Evolutionary conservation across 1,284 basidiomycete species (phyloP).

Genomic region (Tilletia setariae): DNA sequence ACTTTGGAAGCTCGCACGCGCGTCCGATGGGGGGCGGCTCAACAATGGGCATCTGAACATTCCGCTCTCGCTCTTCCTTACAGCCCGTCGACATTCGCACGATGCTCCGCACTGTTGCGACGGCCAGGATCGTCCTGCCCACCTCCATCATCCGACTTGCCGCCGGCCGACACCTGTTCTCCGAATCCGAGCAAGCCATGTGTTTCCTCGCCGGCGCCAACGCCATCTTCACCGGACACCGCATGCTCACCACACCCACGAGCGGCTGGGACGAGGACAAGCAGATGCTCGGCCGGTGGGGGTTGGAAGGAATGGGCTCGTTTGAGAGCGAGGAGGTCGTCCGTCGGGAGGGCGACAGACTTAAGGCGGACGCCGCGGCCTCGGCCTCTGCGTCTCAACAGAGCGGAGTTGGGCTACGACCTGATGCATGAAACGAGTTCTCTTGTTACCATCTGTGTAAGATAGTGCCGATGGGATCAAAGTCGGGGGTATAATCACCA

Average conservation of each 20-base stretch:
- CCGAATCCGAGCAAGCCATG: slow-evolving; percentile 91
- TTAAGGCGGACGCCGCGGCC: neutral
- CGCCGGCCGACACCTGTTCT: slow-evolving; percentile 84
- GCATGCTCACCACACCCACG: slow-evolving; percentile 92
- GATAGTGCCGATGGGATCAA: no score
- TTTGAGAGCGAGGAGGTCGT: slow-evolving; percentile 55
- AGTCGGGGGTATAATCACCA: no score
- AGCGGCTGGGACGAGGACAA: slow-evolving; percentile 70
- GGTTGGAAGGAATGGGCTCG: slow-evolving; percentile 81
- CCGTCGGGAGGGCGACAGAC: neutral
- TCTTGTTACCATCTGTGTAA: no score
- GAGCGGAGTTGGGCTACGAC: slow-evolving; percentile 3
- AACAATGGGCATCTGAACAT: no score
- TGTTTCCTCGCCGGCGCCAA: slow-evolving; percentile 98
- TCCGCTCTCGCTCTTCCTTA: no score
- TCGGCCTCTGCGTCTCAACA: neutral
- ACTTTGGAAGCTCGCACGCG: no score
- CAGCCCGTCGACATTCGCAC: slow-evolving; percentile 64
- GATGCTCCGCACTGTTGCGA: slow-evolving; percentile 88
- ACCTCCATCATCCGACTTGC: slow-evolving; percentile 88
- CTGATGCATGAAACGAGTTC: neutral
- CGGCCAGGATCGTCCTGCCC: slow-evolving; percentile 86
- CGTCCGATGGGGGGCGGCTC: no score
- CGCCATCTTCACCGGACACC: slow-evolving; percentile 94
- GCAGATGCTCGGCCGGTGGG: slow-evolving; percentile 88